phyloP scores from a whole-genome alignment of 192 early-diverging fungal genomes.

The Martensiomyces pterosporus region DNA sequence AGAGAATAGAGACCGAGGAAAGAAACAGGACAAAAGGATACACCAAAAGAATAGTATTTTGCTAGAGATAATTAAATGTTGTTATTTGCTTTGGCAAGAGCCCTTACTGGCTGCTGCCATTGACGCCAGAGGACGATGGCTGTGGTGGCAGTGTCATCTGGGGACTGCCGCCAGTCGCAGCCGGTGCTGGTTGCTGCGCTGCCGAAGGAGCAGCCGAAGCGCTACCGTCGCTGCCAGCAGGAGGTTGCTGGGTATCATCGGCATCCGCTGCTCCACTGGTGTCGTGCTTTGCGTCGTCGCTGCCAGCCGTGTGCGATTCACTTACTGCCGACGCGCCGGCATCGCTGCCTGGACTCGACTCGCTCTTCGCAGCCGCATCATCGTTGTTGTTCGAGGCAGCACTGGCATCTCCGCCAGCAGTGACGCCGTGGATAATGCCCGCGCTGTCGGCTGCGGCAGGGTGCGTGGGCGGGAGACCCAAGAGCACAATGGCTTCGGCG shows the following conservation, averaged over 20 bases:
- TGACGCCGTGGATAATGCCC: background rate
- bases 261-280: constrained; percentile 12
- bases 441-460: constrained; percentile 27
- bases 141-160: constrained; percentile 26
- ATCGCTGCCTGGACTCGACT: too few species aligned
- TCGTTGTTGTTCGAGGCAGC: background rate
- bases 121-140: constrained; percentile 18
- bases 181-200: background rate
- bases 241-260: constrained; percentile 1
- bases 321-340: background rate
- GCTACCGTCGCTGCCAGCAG: too few species aligned
- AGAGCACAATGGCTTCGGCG: constrained; percentile 28
- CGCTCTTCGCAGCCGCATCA: background rate
- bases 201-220: too few species aligned
- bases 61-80: background rate
- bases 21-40: constrained; percentile 1
- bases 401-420: constrained; percentile 1
- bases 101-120: constrained; percentile 1
- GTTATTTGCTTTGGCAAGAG: constrained; percentile 1
- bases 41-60: background rate
- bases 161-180: constrained; percentile 1
- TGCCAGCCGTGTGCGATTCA: constrained; percentile 7
- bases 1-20: background rate
- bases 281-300: constrained; percentile 6
- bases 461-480: constrained; percentile 28